phyloP scores from a whole-genome alignment of 805 yeast species.

The Jamesozyma jinghongensis region DNA sequence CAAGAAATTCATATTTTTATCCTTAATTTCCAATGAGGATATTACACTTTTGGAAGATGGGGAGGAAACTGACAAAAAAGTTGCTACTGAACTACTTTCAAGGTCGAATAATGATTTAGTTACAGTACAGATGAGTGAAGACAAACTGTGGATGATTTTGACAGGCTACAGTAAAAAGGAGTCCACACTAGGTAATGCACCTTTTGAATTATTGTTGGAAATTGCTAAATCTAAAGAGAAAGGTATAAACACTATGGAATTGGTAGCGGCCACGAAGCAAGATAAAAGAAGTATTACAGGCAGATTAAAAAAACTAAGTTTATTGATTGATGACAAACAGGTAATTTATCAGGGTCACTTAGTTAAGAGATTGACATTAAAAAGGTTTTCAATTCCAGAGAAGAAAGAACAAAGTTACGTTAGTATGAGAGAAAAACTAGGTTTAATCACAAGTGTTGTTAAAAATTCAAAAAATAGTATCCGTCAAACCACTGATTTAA shows the following conservation, averaged over 20 bases:
- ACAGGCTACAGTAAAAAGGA: conserved; percentile 48
- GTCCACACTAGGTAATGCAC: conserved; percentile 44
- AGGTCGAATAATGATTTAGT: conserved; percentile 3
- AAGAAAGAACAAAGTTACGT: conserved; percentile 20
- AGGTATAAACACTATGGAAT: conserved; percentile 53
- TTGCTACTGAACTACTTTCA: neutral
- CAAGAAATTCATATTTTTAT: conserved; percentile 15
- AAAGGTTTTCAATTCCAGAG: conserved; percentile 31
- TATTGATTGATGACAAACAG: conserved; percentile 37
- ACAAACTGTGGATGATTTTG: conserved; percentile 47
- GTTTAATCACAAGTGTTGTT: conserved; percentile 38
- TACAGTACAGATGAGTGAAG: conserved; percentile 39
- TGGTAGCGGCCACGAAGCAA: conserved; percentile 51
- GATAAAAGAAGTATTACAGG: conserved; percentile 63
- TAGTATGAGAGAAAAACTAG: conserved; percentile 23
- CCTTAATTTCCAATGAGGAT: conserved; percentile 13
- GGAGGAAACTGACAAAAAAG: conserved; percentile 3
- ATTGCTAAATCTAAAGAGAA: conserved; percentile 47
- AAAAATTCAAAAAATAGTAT: conserved; percentile 52
- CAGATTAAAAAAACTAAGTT: conserved; percentile 47
- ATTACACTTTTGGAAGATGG: conserved; percentile 9
- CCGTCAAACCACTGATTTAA: conserved; percentile 52
- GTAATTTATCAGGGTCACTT: conserved; percentile 39
- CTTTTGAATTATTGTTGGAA: conserved; percentile 46
- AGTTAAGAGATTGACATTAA: conserved; percentile 46